These are phyloP conservation scores for Aspergillus piperis DNA, from an alignment of 2,329 filamentous ascomycete species.

Conservation along the genomic window DNA sequence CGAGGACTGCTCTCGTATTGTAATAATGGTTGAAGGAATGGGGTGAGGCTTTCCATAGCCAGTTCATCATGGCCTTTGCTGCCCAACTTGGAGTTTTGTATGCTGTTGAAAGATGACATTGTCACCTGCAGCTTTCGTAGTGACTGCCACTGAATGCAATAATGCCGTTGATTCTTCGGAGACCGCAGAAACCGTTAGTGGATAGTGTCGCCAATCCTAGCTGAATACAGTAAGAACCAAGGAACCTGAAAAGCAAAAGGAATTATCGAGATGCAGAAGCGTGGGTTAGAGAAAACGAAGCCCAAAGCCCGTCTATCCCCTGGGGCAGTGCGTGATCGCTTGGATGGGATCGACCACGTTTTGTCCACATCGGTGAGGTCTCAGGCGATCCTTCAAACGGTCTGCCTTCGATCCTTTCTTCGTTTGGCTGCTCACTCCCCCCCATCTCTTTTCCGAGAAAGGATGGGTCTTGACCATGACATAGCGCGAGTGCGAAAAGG, in stretches of 20 bases:
- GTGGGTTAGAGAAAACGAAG: background rate
- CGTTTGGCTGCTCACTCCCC: background rate
- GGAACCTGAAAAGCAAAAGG: background rate
- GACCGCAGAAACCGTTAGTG: conserved; percentile 4
- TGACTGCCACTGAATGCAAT: conserved; percentile 11
- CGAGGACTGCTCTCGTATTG: background rate
- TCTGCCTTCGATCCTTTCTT: conserved; percentile 11
- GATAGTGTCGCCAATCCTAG: conserved; percentile 2
- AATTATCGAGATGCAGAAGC: background rate
- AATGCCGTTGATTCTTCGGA: conserved; percentile 14
- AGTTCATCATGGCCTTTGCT: background rate
- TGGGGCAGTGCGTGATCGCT: conserved; percentile 20
- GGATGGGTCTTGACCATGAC: conserved; percentile 9
- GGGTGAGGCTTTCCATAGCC: background rate
- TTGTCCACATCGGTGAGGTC: conserved; percentile 20
- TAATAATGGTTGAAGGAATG: background rate
- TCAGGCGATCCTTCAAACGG: conserved; percentile 20
- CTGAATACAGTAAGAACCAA: conserved; percentile 2
- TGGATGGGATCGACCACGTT: conserved; percentile 23
- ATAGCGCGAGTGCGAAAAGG: conserved; percentile 10
- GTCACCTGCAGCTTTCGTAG: conserved; percentile 3
- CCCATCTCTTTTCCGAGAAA: conserved; percentile 3
- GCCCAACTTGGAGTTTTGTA: background rate
- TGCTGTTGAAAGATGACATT: background rate
- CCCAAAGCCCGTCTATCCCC: conserved; percentile 2